A percentile compares a stretch with the other conserved stretches of the same genome.
phyloP scores from a whole-genome alignment of 2,329 filamentous ascomycete species.

The Neofusicoccum cordaticola region DNA sequence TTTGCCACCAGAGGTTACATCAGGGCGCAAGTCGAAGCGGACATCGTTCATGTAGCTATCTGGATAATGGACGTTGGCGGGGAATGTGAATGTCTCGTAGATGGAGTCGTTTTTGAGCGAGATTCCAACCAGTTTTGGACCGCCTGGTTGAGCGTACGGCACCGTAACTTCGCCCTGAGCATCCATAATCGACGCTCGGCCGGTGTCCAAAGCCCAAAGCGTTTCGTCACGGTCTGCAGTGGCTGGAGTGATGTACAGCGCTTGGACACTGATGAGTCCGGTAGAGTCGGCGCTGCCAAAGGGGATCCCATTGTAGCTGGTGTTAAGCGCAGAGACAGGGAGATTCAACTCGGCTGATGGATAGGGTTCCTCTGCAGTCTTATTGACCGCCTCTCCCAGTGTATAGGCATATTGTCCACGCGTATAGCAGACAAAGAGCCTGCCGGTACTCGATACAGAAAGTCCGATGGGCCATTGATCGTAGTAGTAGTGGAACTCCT shows the following conservation, averaged over 20 bases:
- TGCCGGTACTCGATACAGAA: slow-evolving; percentile 48
- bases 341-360: slow-evolving; percentile 42
- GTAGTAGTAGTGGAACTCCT: slow-evolving; percentile 50
- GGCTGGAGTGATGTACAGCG: slow-evolving; percentile 47
- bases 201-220: slow-evolving; percentile 53
- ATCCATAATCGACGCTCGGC: slow-evolving; percentile 36
- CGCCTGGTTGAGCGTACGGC: slow-evolving; percentile 39
- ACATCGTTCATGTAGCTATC: slow-evolving; percentile 53
- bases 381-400: slow-evolving; percentile 47
- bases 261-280: slow-evolving; percentile 50
- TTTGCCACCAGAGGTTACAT: slow-evolving; percentile 39
- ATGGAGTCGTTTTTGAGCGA: slow-evolving; percentile 44
- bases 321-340: slow-evolving; percentile 44
- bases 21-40: slow-evolving; percentile 48
- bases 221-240: slow-evolving; percentile 30
- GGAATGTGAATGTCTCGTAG: slow-evolving; percentile 51
- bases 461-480: slow-evolving; percentile 50
- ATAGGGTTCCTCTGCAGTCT: slow-evolving; percentile 48
- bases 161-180: slow-evolving; percentile 42
- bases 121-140: slow-evolving; percentile 52
- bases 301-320: slow-evolving; percentile 42
- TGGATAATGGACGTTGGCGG: slow-evolving; percentile 41
- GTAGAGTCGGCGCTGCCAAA: slow-evolving; percentile 46
- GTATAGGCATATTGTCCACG: slow-evolving; percentile 48
- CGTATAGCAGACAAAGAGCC: slow-evolving; percentile 52